These are phyloP conservation scores for Xylaria hypoxylon DNA, from an alignment of 2,329 filamentous ascomycete species.

Conservation along the genomic window DNA sequence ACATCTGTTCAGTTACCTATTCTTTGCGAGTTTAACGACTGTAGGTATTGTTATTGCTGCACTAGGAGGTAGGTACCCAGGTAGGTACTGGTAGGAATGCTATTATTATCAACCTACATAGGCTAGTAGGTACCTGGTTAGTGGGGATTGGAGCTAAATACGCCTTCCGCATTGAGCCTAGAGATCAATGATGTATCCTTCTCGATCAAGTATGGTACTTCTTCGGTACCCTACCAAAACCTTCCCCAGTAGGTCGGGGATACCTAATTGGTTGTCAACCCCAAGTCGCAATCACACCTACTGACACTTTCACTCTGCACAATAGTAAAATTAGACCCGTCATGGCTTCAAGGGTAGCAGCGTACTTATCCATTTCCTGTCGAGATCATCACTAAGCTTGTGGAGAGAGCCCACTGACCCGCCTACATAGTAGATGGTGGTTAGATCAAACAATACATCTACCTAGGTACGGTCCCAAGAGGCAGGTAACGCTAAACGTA, in stretches of 20 bases:
- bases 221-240: background rate
- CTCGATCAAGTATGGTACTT: constrained; percentile 36
- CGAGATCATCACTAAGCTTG: constrained; percentile 20
- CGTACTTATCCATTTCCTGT: constrained; percentile 5
- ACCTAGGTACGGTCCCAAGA: background rate
- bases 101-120: background rate
- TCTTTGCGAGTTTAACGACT: constrained; percentile 6
- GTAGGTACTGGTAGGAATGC: constrained; percentile 1
- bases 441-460: constrained; percentile 2
- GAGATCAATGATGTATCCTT: constrained; percentile 30
- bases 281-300: constrained; percentile 13
- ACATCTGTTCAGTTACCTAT: constrained; percentile 11
- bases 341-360: background rate
- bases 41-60: constrained; percentile 17
- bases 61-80: background rate
- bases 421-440: background rate
- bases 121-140: constrained; percentile 2
- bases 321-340: constrained; percentile 19
- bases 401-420: constrained; percentile 13
- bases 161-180: constrained; percentile 37
- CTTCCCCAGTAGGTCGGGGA: constrained; percentile 25
- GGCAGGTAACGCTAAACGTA: constrained; percentile 13
- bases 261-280: constrained; percentile 23
- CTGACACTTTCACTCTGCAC: background rate
- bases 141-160: constrained; percentile 16